A percentile compares a stretch with the other conserved stretches of the same genome.
These are phyloP conservation scores for Gymnopus androsaceus DNA, from an alignment of 1,284 basidiomycete species.

Conservation along the genomic window DNA sequence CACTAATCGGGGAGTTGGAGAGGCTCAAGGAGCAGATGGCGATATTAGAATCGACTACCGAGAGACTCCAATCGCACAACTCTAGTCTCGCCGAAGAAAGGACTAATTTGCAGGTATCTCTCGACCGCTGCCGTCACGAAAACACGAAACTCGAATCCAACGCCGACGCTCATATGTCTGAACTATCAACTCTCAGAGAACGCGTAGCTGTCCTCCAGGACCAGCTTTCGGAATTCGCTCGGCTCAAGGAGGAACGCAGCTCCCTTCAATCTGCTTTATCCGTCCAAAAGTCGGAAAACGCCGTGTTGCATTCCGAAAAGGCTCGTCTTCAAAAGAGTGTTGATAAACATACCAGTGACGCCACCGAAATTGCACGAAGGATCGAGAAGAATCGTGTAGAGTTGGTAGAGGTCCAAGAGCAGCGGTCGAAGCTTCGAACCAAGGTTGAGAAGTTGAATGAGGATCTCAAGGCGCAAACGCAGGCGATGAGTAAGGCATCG, in stretches of 20 bases:
- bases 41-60: not conserved
- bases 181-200: conserved; percentile 1
- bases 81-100: conserved; percentile 8
- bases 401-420: conserved; percentile 27
- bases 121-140: conserved; percentile 7
- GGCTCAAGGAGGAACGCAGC: conserved; percentile 2
- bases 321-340: conserved; percentile 2
- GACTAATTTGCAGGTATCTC: conserved; percentile 1
- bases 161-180: not conserved
- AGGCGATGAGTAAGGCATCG: conserved; percentile 22
- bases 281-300: conserved; percentile 1
- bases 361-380: not conserved
- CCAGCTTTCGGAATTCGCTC: not conserved
- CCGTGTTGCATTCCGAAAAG: conserved; percentile 1
- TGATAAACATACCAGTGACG: not conserved
- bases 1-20: not conserved
- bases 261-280: not conserved
- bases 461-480: not conserved
- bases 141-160: not conserved
- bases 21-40: not conserved
- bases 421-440: conserved; percentile 22
- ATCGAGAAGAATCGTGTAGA: not conserved
- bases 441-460: not conserved
- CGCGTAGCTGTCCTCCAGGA: conserved; percentile 8
- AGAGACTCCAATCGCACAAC: not conserved